Base-by-base conservation (phyloP, 106 monocot genomes). In the Dactylorhiza incarnata region DNA sequence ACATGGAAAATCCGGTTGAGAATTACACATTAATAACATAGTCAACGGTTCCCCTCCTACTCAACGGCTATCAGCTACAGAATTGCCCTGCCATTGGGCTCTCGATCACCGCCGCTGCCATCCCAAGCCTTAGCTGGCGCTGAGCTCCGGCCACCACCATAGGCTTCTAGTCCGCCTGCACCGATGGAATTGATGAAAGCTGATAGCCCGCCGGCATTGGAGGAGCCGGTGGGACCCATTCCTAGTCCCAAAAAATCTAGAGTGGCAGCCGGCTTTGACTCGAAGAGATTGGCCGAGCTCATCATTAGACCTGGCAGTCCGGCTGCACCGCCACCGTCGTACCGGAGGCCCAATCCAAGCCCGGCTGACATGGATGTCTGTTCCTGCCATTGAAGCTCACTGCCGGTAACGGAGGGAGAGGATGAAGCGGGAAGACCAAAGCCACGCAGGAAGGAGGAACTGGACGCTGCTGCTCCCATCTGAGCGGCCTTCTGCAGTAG, bases 231-330 rank as follows among this genome's bases (percentile, higher is more conserved):
- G 4, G 72, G 81, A 7, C 87, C 89, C 74, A 88, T 85, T 13
- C 89, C 94, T 26, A 95, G 59, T 1, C 95, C 95, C 3, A 95
- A 78, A 12, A 95, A 90, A 56, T 95, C 95, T 82, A 92, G 65
- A 2, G 97, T 97, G 3, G 97, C 84, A 0, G 97, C 84, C 17
- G 93, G 92, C 61, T 88, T 90, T 1, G 80, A 45, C 54, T 78
- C 87, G 14, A 80, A 74, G 46, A 77, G 67, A 3, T 25, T 10
- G 1, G 77, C 48, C 1, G 67, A 29, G 9, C 67, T 50, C 68
- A 77, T 68, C 52, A 80, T 80, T 10, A 80, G 15, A 13, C 67
- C 74, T 63, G 79, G 73, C 12, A 67, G 65, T 3, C 9, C 49
- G 22, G 49, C 5, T 9, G 19, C 48, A 19, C 3, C 25, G 10